A percentile compares a stretch with the other conserved stretches of the same genome.
Conservation (phyloP, 768 basidiomycete species). For the Mrakia blollopis region DNA sequence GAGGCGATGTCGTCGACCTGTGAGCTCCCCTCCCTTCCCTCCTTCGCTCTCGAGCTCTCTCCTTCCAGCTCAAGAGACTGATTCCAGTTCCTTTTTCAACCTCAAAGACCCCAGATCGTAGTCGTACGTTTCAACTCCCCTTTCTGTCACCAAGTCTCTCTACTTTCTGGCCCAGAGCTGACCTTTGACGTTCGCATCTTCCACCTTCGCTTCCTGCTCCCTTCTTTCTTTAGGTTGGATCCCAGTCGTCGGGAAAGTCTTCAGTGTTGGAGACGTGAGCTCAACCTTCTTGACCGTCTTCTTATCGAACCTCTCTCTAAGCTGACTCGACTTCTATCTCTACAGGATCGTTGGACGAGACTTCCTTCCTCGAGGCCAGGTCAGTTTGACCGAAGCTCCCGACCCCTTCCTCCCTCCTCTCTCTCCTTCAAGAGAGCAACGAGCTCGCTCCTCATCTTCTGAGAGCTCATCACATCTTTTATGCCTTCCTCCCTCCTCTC, state of each 20-base stretch:
- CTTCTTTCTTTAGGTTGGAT: conserved; percentile 87
- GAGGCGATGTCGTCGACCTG: conserved; percentile 48
- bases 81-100: not conserved
- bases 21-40: conserved; percentile 28
- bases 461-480: conserved; percentile 44
- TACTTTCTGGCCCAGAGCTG: not conserved
- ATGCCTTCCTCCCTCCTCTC: not conserved
- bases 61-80: not conserved
- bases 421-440: not conserved
- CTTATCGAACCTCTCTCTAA: not conserved
- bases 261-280: conserved; percentile 76
- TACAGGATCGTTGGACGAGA: conserved; percentile 79
- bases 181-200: not conserved
- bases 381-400: not conserved
- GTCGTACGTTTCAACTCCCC: conserved; percentile 39
- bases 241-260: conserved; percentile 94
- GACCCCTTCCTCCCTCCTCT: conserved; percentile 58
- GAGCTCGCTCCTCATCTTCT: not conserved
- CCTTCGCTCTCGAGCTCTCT: not conserved
- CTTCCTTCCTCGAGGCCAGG: conserved; percentile 46
- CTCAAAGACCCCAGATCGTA: conserved; percentile 46
- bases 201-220: not conserved
- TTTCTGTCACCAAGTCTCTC: not conserved
- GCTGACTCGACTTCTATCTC: not conserved
- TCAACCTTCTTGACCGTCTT: not conserved